These are phyloP conservation scores for Ilex asprella DNA, from an alignment of 257 asterid species.

Conservation along the genomic window DNA sequence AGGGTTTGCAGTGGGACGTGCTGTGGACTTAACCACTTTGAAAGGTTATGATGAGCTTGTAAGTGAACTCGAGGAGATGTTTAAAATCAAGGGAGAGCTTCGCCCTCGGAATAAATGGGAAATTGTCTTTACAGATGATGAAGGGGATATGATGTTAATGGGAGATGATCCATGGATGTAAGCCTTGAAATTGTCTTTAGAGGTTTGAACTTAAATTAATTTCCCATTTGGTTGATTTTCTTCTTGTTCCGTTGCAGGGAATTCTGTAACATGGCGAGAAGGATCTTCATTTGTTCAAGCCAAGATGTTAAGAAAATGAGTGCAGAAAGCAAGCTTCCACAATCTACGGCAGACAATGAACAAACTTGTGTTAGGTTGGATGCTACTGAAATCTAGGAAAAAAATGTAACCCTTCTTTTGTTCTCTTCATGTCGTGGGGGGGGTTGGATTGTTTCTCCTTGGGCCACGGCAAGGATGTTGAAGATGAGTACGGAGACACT, in stretches of 20 bases:
- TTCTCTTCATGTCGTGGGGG: neutral
- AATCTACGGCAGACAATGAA: neutral
- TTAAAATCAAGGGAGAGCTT: conserved; percentile 78
- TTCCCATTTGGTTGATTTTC: neutral
- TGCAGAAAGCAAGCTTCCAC: conserved; percentile 15
- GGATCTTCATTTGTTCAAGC: neutral
- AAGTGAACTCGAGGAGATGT: conserved; percentile 77
- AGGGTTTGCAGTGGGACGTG: conserved; percentile 94
- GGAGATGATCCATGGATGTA: conserved; percentile 99
- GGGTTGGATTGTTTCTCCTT: neutral
- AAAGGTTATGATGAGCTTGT: conserved; percentile 73
- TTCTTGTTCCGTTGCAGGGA: neutral
- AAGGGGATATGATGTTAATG: conserved; percentile 94
- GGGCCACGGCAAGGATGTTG: neutral
- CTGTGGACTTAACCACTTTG: conserved; percentile 68
- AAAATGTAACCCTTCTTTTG: neutral
- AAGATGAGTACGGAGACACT: neutral
- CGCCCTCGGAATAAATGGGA: conserved; percentile 68
- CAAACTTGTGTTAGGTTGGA: conserved; percentile 15
- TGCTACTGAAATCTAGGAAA: conserved; percentile 21
- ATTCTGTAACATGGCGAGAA: conserved; percentile 7
- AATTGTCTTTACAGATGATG: conserved; percentile 79
- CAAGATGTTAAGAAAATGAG: neutral
- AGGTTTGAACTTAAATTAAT: neutral
- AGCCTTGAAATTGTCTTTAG: conserved; percentile 17